Base-by-base conservation (phyloP, 495 filamentous ascomycete genomes). In the Opeltia flavorubescens region DNA sequence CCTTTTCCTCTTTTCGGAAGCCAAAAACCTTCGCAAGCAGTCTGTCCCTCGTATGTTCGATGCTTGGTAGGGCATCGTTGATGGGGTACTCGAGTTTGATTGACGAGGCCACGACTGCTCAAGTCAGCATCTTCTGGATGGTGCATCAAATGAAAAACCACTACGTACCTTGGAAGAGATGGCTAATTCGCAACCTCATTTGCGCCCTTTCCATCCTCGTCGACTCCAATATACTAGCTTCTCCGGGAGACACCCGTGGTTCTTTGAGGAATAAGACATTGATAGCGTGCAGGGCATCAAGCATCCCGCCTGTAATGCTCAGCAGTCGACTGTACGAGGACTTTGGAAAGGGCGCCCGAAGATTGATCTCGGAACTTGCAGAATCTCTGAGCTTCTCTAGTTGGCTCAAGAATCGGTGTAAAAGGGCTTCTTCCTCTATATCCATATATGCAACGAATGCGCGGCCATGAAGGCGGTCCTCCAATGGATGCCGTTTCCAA, bases 241-340 rank as follows among this genome's bases (percentile, higher is more conserved):
- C 91, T 1, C 88, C 86, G 40, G 83, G 76, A 11, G 76, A 88
- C 15, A 84, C 75, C 26, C 74, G 75, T 8, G 82, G 70, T 41
- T 84, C 82, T 59, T 89, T 89, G 62, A 82, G 67, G 49, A 95
- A 85, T 53, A 95, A 80, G 2, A 95, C 77, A 54, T 89, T 93
- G 82, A 98, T 94, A 30, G 89, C 86, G 59, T 95, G 84, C 59
- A 96, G 94, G 21, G 84, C 78, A 62, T 96, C 88, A 11, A 95
- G 76, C 62, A 94, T 85, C 33, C 77, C 76, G 35, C 81, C 75
- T 2, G 89, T 94, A 24, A 82, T 81, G 12, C 76, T 72, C 55
- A 95, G 71, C 35, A 95, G 80, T 23, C 76, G 75, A 13, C 73
- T 70, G 50, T 86, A 85, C 28, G 69, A 71, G 11, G 66, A 69